phyloP scores from a whole-genome alignment of 2,329 filamentous ascomycete species.

The Pyrenophora tritici-repentis region DNA sequence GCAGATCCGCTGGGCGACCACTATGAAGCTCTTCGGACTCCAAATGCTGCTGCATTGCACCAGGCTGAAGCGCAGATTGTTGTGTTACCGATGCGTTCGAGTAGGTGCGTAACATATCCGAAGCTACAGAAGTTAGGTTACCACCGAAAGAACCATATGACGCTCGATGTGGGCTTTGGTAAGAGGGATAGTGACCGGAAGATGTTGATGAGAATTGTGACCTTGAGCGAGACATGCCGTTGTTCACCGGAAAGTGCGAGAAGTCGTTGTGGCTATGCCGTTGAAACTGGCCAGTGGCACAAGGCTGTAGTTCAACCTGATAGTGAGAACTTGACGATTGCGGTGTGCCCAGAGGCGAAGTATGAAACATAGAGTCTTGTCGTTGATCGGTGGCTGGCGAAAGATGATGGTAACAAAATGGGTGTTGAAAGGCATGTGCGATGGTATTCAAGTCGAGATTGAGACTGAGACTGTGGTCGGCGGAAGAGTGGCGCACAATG shows the following conservation, averaged over 20 bases:
- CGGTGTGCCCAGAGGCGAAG: conserved; percentile 12
- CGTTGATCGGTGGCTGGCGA: conserved; percentile 14
- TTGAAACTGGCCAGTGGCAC: conserved; percentile 2
- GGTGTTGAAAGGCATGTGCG: conserved; percentile 9
- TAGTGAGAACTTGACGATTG: conserved; percentile 5
- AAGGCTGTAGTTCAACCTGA: conserved; percentile 28
- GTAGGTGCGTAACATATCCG: conserved; percentile 14
- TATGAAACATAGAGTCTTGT: conserved; percentile 19
- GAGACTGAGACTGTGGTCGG: conserved; percentile 2
- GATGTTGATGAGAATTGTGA: conserved; percentile 17
- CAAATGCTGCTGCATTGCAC: not conserved
- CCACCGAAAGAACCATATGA: conserved; percentile 2
- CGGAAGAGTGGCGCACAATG: conserved; percentile 3
- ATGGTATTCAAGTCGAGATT: conserved; percentile 3
- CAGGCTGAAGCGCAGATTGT: not conserved
- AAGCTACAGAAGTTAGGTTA: not conserved
- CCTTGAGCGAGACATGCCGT: conserved; percentile 15
- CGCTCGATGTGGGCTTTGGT: not conserved
- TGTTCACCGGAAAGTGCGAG: conserved; percentile 8
- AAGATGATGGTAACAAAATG: conserved; percentile 13
- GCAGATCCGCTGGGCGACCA: not conserved
- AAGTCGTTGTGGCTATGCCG: conserved; percentile 3
- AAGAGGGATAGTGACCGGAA: conserved; percentile 4
- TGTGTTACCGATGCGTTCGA: conserved; percentile 6
- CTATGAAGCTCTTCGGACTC: not conserved